Base-by-base conservation (phyloP, 2,329 filamentous ascomycete genomes). In the Periconia digitata region DNA sequence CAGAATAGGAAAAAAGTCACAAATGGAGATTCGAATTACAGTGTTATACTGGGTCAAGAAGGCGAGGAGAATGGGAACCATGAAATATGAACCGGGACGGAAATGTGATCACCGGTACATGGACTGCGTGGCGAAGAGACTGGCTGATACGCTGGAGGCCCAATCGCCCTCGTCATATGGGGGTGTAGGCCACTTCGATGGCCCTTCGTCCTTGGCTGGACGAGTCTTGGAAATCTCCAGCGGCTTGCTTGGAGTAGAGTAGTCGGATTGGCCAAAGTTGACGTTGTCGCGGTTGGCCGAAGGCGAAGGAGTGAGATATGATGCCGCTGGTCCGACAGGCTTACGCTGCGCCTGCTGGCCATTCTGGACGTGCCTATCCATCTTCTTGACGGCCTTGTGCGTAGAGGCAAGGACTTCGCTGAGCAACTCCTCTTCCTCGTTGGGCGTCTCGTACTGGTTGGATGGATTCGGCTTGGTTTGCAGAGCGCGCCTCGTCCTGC, bases 121-220 rank as follows among this genome's bases (percentile, higher is more conserved):
- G 41, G 66, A 67, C 51, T 71, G 68, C 8, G 70, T 68, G 20
- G 66, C 66, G 52, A 71, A 61, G 17, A 72, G 91, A 72, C 87
- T 91, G 6, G 89, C 87, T 10, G 90, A 84, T 23, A 90, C 88
- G 36, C 89, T 86, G 8, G 87, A 85, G 16, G 87, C 90, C 92
- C 92, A 97, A 69, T 96, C 92, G 54, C 86, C 85, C 62, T 95
- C 92, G 64, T 96, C 92, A 60, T 96, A 96, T 3, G 94, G 92
- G 18, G 94, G 94, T 15, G 94, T 97, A 3, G 92, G 92, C 87
- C 92, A 96, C 74, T 96, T 94, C 34, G 85, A 79, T 46, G 79
- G 67, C 27, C 67, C 73, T 18, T 76, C 74, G 46, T 75, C 66
- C 46, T 78, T 73, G 55, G 80, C 71, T 51, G 50, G 42, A 17